phyloP scores from a whole-genome alignment of 495 filamentous ascomycete species.

The Cercophora sp. region DNA sequence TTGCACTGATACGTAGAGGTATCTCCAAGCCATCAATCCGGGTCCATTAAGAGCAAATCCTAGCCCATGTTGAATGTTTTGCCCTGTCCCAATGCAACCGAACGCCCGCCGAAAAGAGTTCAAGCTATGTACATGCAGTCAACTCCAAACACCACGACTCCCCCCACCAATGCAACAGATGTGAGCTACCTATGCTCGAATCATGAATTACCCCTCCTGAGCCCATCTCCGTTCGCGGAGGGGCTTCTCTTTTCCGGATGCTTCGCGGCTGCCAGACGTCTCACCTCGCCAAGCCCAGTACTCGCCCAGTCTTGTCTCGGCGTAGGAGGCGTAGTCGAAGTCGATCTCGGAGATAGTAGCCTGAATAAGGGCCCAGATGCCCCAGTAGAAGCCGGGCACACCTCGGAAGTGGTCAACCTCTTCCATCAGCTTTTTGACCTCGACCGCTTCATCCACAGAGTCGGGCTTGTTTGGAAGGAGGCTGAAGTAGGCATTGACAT shows the following conservation, averaged over 20 bases:
- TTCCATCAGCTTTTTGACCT: slow-evolving; percentile 56
- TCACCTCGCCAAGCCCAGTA: slow-evolving; percentile 94
- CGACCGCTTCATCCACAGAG: slow-evolving; percentile 53
- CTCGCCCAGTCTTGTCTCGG: slow-evolving; percentile 80
- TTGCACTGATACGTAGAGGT: too few species aligned
- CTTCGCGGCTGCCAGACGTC: slow-evolving; percentile 54
- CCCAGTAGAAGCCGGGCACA: slow-evolving; percentile 84
- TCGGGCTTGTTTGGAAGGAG: slow-evolving; percentile 19
- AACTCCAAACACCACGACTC: too few species aligned
- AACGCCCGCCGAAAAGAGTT: too few species aligned
- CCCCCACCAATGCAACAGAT: slow-evolving; percentile 3
- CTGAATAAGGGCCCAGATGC: slow-evolving; percentile 95
- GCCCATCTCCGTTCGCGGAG: slow-evolving; percentile 84
- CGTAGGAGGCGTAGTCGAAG: slow-evolving; percentile 94
- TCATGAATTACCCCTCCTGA: slow-evolving; percentile 47
- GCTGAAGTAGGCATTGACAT: slow-evolving; percentile 60
- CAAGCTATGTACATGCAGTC: too few species aligned
- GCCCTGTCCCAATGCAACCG: background rate
- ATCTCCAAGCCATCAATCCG: background rate
- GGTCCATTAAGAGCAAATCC: background rate
- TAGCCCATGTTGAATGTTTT: slow-evolving; percentile 16
- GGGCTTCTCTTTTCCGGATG: slow-evolving; percentile 56
- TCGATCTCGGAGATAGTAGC: slow-evolving; percentile 92
- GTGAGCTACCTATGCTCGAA: too few species aligned
- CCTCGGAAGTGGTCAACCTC: slow-evolving; percentile 88